A percentile compares a stretch with the other conserved stretches of the same genome.
phyloP scores from a whole-genome alignment of 2,329 filamentous ascomycete species.

The Epichloe gansuensis region DNA sequence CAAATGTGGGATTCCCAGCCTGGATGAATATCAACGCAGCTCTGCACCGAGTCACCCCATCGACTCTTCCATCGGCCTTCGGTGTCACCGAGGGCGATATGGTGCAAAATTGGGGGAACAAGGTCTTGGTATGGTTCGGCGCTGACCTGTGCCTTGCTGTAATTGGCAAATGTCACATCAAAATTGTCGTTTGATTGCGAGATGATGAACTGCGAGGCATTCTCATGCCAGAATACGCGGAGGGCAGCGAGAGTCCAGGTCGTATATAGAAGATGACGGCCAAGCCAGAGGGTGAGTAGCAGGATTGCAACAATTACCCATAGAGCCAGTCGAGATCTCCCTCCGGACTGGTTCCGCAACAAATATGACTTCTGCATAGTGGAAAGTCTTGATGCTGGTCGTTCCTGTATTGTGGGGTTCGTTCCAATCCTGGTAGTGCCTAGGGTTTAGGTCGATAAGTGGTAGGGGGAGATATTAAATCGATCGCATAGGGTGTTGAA shows the following conservation, averaged over 20 bases:
- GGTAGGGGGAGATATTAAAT: neutral
- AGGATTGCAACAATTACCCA: slow-evolving; percentile 5
- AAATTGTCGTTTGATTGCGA: slow-evolving; percentile 16
- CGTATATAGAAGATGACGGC: slow-evolving; percentile 13
- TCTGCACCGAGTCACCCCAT: slow-evolving; percentile 19
- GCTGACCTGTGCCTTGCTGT: slow-evolving; percentile 16
- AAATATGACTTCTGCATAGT: slow-evolving; percentile 6
- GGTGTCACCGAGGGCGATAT: slow-evolving; percentile 19
- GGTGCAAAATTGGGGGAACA: slow-evolving; percentile 22
- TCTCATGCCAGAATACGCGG: slow-evolving; percentile 14
- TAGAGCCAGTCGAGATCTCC: slow-evolving; percentile 4
- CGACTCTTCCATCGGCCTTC: slow-evolving; percentile 9
- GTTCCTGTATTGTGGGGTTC: neutral
- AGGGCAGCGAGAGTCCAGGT: slow-evolving; percentile 18
- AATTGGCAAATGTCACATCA: slow-evolving; percentile 22
- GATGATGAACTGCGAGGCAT: slow-evolving; percentile 16
- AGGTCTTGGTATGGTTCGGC: slow-evolving; percentile 17
- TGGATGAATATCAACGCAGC: slow-evolving; percentile 20
- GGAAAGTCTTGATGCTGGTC: neutral
- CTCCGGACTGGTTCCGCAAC: slow-evolving; percentile 3
- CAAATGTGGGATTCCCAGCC: slow-evolving; percentile 18
- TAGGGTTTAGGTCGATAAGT: neutral
- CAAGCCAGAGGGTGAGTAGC: slow-evolving; percentile 6
- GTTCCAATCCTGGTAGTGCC: neutral
- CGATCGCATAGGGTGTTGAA: neutral